Base-by-base conservation (phyloP, 768 basidiomycete genomes). In the Pisolithus albus region DNA sequence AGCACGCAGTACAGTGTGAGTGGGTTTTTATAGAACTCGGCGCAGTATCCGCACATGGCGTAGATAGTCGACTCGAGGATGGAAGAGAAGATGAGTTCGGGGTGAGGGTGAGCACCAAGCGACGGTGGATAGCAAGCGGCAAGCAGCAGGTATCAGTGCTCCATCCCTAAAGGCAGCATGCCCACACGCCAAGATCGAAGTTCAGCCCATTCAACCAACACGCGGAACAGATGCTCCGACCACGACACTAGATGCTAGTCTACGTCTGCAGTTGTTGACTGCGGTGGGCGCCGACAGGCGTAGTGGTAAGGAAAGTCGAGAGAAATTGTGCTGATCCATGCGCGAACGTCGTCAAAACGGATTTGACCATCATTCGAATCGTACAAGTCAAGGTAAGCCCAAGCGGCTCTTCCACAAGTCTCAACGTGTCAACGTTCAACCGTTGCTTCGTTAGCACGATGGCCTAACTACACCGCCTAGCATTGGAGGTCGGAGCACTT, bases 311-410 rank as follows among this genome's bases (percentile, higher is more conserved):
- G 60, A 92, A 93, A 0, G 82, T 81, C 8, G 80, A 72, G 37
- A 93, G 83, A 61, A 92, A 87, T 7, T 90, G 84, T 3, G 87
- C 75, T 0, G 88, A 81, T 7, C 74, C 75, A 68, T 92, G 88
- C 0, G 84, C 73, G 11, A 84, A 61, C 38, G 67, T 77, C 7
- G 81, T 86, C 39, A 91, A 62, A 18, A 64, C 52, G 2, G 74
- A 39, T 11, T 21, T 41, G 40, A 19, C 7, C 6, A 11, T 34
- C 32, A 34, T 1, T 11, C 11, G n/a, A n/a, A n/a, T n/a, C n/a
- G 7, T 30, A 10, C 30, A 30, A 30, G 30, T 30, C 30, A 30
- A 3, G 30, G 7, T 10, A 30, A 30, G 30, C 30, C 10, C 30
- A 30, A 30, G 30, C 30, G 10, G 30, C 30, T 30, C 8, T 26